Evolutionary conservation across 495 filamentous ascomycete species (phyloP), one percentile per base, ranked within the genome.

Genomic region (Annulohypoxylon moriforme): DNA sequence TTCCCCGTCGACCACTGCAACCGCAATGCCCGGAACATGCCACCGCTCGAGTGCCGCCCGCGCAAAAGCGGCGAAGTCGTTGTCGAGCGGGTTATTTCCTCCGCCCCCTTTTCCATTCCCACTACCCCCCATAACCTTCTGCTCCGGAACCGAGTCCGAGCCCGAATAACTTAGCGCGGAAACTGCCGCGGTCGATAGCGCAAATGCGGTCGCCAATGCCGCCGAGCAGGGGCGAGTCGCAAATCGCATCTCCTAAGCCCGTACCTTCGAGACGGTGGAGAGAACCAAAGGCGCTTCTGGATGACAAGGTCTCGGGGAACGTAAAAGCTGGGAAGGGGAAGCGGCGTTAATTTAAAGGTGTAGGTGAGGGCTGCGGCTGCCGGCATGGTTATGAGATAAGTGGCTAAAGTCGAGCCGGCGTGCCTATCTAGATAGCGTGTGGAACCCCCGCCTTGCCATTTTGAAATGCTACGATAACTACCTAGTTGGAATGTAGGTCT

Each of bases 1-100:
- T 1, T 81, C 74, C 1, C 81, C 82, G 64, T 86, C 79, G 0
- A 87, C 75, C 7, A 89, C 78, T 7, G 82, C 79, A 29, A 89
- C 80, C 4, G 84, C 75, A 3, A 88, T 25, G 0, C 87, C 86
- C 10, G 87, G 86, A 6, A 85, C 77, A 46, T 84, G 80, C 82
- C 82, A 88, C 57, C 81, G 70, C 7, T 82, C 77, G 1, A 89
- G 70, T 7, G 68, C 70, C 9, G 79, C 66, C 16, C 69, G 40
- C 4, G 82, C 81, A 7, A 84, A 74, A 0, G 67, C 59, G 29
- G 76, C 77, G 47, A 88, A 87, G 2, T 77, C 77, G 10, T 25
- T 34, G 65, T 67, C 67, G 20, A 83, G 68, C 13, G 80, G 82
- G 22, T 16, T 40, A 69, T 79, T 67, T 78, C 67, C 69, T 77